These are phyloP conservation scores for Chlamydomonas schloesseri DNA, from an alignment of 139 green algal species.

Conservation along the genomic window DNA sequence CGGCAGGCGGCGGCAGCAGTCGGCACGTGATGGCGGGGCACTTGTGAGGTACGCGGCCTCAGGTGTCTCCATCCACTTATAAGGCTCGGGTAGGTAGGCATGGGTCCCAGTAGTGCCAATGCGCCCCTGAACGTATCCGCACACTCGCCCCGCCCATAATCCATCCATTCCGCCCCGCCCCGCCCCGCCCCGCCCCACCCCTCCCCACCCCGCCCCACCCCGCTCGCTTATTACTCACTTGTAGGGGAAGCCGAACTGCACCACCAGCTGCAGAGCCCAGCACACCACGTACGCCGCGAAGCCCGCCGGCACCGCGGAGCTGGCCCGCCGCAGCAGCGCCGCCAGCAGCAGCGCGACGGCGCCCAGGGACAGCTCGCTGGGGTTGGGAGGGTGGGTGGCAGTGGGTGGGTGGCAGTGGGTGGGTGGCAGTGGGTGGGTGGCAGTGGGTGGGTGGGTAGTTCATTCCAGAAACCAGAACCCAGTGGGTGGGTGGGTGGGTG, in stretches of 20 bases:
- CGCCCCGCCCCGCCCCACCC: too few relatives aligned
- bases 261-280: constrained; percentile 59
- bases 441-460: not conserved
- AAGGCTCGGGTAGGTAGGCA: too few relatives aligned
- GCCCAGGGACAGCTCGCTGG: constrained; percentile 16
- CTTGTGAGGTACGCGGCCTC: too few relatives aligned
- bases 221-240: not conserved
- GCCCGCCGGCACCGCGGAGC: constrained; percentile 43
- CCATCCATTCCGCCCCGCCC: too few relatives aligned
- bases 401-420: not conserved
- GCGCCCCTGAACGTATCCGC: too few relatives aligned
- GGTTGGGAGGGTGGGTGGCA: not conserved
- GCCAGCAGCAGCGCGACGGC: constrained; percentile 15
- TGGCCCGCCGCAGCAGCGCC: constrained; percentile 4
- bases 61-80: too few relatives aligned
- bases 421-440: not conserved
- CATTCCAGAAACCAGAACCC: too few relatives aligned
- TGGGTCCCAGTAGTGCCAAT: too few relatives aligned
- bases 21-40: too few relatives aligned
- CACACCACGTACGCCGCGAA: constrained; percentile 55
- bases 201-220: not conserved
- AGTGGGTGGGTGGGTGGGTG: too few relatives aligned
- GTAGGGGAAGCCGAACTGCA: constrained; percentile 58
- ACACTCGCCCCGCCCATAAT: too few relatives aligned
- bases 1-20: too few relatives aligned